Conservation (phyloP, 2,329 filamentous ascomycete species). For the Purpureocillium takamizusanense region DNA sequence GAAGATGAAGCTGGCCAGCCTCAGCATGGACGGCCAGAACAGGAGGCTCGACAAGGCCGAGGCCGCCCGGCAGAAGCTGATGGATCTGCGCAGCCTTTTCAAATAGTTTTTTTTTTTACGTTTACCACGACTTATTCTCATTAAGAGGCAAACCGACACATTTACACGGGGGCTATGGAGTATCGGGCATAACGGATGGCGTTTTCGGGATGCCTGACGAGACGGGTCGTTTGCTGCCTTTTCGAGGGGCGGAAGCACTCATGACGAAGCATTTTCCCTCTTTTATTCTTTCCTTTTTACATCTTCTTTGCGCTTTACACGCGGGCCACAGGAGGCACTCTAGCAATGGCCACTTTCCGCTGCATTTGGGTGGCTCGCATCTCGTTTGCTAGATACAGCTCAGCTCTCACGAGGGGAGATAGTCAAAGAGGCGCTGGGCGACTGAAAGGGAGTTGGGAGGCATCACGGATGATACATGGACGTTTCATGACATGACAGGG, state of each 20-base stretch:
- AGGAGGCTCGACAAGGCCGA: constrained; percentile 40
- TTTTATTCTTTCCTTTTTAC: too few relatives aligned
- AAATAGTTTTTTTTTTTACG: constrained; percentile 23
- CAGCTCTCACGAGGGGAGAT: constrained; percentile 1
- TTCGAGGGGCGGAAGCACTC: background rate
- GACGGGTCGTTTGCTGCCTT: too few relatives aligned
- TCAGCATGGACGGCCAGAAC: constrained; percentile 67
- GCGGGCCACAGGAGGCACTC: background rate
- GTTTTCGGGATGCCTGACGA: background rate
- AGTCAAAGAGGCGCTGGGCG: too few relatives aligned
- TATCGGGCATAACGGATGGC: constrained; percentile 1
- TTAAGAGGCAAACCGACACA: too few relatives aligned
- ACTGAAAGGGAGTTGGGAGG: too few relatives aligned
- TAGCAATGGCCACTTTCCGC: background rate
- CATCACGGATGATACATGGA: too few relatives aligned
- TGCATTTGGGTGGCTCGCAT: constrained; percentile 1
- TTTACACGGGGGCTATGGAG: too few relatives aligned
- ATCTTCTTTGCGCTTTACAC: too few relatives aligned
- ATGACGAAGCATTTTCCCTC: too few relatives aligned
- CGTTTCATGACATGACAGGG: background rate
- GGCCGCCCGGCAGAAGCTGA: constrained; percentile 51
- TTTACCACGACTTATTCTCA: too few relatives aligned
- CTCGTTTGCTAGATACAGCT: background rate
- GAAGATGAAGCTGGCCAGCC: constrained; percentile 82
- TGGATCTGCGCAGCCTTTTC: constrained; percentile 51